Evolutionary conservation across 1,284 basidiomycete genomes (phyloP), one percentile per base, ranked within the genome.

Genomic region (Ceratobasidium sp.): DNA sequence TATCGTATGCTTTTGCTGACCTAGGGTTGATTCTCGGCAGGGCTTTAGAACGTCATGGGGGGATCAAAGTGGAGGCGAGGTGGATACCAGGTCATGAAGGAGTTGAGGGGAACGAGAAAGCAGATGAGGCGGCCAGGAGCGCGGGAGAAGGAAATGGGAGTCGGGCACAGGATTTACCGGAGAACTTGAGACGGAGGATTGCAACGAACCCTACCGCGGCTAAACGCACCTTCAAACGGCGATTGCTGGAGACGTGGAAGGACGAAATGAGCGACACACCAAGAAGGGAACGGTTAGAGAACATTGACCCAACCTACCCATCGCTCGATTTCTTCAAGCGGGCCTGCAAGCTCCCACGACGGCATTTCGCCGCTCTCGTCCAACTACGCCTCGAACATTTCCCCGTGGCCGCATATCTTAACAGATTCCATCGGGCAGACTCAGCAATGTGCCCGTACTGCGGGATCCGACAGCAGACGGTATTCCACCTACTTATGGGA

Each of bases 81-180:
- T 74, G 71, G 71, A 74, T 74, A 15, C 71, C 71, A 17, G 71
- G 71, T 1, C 71, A 74, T 28, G 59, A 46, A 23, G 71, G 59
- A 15, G 71, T 74, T 26, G 71, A 46, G 3, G 71, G 71, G 13
- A 74, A 74, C 20, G 59, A 64, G 59, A 74, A 50, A 46, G 71
- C 57, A 44, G 71, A 74, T n/a, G 59, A 50, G 57, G 71, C 20
- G 71, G 71, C 71, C 3, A 74, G 59, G 28, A n/a, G 26, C 1
- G 71, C 71, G n/a, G 71, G 56, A n/a, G n/a, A 52, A 15, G 48
- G 48, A 15, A 26, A 42, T 13, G 52, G 48, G 12, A 52, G 65
- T 28, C 5, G 2, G 17, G 15, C 12, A 17, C 17, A 48, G 26
- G 42, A 26, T 4, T 23, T 62, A 13, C 46, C 71, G 23, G 50